Base-by-base conservation (phyloP, 495 filamentous ascomycete species). In the Aspergillus cristatus region DNA sequence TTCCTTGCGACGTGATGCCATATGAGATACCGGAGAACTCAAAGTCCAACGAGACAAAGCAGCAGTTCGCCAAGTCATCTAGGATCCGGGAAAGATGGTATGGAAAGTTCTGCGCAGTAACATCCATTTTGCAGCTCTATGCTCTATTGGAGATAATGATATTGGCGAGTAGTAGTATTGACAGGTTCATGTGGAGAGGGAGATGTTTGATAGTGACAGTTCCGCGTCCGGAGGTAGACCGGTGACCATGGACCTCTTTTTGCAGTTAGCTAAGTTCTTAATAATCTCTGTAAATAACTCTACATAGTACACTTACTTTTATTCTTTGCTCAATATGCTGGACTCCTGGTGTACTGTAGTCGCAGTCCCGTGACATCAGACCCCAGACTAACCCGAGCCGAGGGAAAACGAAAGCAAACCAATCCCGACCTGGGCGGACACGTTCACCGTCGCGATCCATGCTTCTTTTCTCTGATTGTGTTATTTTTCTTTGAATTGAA, bases 41-140 rank as follows among this genome's bases (percentile, higher is more conserved):
- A 15, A 88, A 62, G 46, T 91, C 86, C 28, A 91, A 52, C 1
- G 80, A 53, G 2, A 91, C 78, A 48, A 85, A 89, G 17, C 67
- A 63, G 14, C 81, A 69, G 13, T 71, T 59, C 13, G 58, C 46
- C 22, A 90, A 73, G 13, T 71, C 65, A 7, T 70, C 48, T 6
- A 89, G 53, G 14, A 90, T 68, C 13, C 55, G 54, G 0, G 82
- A 71, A 2, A 90, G 60, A 12, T 70, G 53, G 28, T 55, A 54
- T 25, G 57, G 54, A 50, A 84, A 89, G 7, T 68, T 71, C 11
- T 43, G 34, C 7, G 47, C 47, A 38, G 72, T 64, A 39, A 90
- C 49, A 26, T 88, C 81, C 84, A 91, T 90, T 7, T 26, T 45
- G 25, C 18, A n/a, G 7, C 12, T 29, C 24, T 6, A 26, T 26